Conservation (phyloP, 345 rosid genomes). For the Angophora floribunda region DNA sequence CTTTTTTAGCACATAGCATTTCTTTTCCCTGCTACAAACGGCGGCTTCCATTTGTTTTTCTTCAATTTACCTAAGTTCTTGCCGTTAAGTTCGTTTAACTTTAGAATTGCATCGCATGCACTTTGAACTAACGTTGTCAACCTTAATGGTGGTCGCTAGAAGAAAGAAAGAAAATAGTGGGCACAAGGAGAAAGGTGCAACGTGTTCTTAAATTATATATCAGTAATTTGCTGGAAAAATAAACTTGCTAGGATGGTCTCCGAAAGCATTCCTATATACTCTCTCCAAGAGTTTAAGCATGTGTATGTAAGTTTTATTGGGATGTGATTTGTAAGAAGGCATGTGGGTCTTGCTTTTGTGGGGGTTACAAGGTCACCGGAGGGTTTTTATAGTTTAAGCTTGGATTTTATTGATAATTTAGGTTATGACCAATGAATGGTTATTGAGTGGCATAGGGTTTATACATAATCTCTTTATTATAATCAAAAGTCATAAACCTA, state of each 20-base stretch:
- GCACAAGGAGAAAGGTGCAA: background rate
- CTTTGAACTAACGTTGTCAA: background rate
- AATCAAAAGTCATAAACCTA: too few relatives aligned
- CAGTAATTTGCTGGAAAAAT: background rate
- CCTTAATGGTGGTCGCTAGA: background rate
- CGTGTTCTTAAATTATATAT: background rate
- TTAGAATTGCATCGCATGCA: background rate
- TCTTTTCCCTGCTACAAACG: background rate
- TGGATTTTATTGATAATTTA: too few relatives aligned
- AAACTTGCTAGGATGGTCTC: background rate
- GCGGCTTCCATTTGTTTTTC: background rate
- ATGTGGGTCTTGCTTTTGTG: rapidly evolving
- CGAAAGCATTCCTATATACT: background rate
- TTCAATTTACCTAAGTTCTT: background rate
- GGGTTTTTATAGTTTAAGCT: rapidly evolving
- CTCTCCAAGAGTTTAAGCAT: background rate
- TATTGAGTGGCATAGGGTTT: background rate
- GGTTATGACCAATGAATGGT: rapidly evolving
- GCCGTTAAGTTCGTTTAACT: background rate
- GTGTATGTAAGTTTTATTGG: background rate
- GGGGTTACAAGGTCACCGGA: rapidly evolving
- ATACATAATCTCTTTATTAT: too few relatives aligned
- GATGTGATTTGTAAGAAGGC: background rate
- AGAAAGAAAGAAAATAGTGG: background rate
- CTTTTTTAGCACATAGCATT: background rate